These are phyloP conservation scores for Polyplosphaeria fusca DNA, from an alignment of 495 filamentous ascomycete genomes.

Conservation along the genomic window DNA sequence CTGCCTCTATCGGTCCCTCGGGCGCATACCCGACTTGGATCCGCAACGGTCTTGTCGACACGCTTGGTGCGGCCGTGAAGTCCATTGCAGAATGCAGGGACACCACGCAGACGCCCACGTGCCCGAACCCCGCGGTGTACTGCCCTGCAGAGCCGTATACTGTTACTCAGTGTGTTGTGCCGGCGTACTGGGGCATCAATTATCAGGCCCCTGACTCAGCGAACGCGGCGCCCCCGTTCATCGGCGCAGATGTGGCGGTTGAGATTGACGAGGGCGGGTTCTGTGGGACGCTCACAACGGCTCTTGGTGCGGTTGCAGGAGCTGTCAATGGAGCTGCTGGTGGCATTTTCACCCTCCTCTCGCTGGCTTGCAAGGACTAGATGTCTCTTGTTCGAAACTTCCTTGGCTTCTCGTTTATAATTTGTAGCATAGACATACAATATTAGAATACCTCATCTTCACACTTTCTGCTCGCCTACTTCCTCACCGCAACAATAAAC, in stretches of 20 bases:
- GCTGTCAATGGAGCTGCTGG: background rate
- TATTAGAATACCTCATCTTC: background rate
- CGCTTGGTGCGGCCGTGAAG: background rate
- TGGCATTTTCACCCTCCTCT: background rate
- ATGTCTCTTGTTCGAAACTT: slow-evolving; percentile 7
- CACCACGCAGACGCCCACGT: background rate
- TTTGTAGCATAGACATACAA: background rate
- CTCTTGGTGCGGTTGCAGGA: background rate
- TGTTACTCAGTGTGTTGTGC: background rate
- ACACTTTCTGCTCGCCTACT: slow-evolving; percentile 7
- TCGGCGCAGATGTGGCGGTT: background rate
- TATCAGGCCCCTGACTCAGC: background rate
- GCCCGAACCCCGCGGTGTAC: background rate
- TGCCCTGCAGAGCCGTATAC: background rate
- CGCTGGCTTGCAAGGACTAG: slow-evolving; percentile 16
- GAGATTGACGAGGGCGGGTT: slow-evolving; percentile 1
- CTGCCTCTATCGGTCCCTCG: background rate
- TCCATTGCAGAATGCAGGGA: background rate
- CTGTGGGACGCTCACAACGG: background rate
- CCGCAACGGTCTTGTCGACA: background rate
- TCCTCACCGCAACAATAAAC: slow-evolving; percentile 48
- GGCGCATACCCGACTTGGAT: background rate
- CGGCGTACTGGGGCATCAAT: slow-evolving; percentile 1
- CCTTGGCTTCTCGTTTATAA: background rate
- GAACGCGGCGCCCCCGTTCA: background rate